Evolutionary conservation across 768 basidiomycete genomes (phyloP), one percentile per base, ranked within the genome.

Genomic region (Cytidiella melzeri): DNA sequence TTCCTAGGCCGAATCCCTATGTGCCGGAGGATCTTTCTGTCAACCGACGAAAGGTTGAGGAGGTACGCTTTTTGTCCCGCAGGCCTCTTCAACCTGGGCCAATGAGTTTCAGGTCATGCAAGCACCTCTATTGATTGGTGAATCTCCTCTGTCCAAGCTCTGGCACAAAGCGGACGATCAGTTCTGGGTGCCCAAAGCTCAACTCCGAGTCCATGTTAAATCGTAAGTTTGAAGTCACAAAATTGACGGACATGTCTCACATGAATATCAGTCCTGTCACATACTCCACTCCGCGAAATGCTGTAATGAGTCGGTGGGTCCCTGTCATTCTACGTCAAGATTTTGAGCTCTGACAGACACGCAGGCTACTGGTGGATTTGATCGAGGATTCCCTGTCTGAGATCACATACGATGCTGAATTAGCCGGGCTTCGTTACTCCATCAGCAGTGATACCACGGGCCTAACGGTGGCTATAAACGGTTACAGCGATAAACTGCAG

Each of bases 101-200:
- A 9, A 24, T n/a, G 12, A 7, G 3, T 23, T 27, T 26, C 45
- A 74, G 73, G 73, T 74, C 1, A 57, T 58, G 13, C 61, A 61
- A 41, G 52, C 64, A 12, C 76, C 78, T 0, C 44, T 54, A 6
- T 59, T 70, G 34, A 55, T 80, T 15, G 53, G 54, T 10, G 67
- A 75, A 36, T 68, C 66, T 0, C 52, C 61, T 1, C 41, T 64
- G 4, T 67, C 69, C 1, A 61, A 67, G 18, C 57, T 80, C 3
- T 81, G 77, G 77, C 68, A 73, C 64, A 81, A 80, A 64, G 73
- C 74, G 57, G 79, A 81, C 60, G 78, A 80, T 55, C 66, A 71
- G 43, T 81, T 77, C 68, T 77, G 75, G 74, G 69, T 79, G 1
- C 79, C 79, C 2, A 72, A 72, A 50, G 76, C 74, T 0, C 60